A percentile compares a stretch with the other conserved stretches of the same genome.
phyloP scores from a whole-genome alignment of 2,329 filamentous ascomycete genomes.

The Diaporthe capsici region DNA sequence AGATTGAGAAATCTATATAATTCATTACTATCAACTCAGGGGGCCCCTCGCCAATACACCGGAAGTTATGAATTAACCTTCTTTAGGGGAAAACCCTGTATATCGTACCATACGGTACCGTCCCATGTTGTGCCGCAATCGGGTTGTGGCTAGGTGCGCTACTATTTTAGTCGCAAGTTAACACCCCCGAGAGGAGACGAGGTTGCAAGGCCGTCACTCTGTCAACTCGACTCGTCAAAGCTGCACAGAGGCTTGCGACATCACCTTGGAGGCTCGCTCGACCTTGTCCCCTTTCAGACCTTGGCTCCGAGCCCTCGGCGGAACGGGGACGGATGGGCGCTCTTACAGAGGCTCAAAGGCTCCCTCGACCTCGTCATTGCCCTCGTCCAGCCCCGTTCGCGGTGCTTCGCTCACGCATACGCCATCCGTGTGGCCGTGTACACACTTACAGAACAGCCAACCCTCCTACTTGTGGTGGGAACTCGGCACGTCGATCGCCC shows the following conservation, averaged over 20 bases:
- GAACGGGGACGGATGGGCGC: not conserved
- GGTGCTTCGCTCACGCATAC: not conserved
- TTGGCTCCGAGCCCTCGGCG: not conserved
- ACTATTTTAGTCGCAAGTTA: not conserved
- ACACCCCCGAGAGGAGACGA: not conserved
- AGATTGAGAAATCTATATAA: no score
- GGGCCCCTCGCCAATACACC: no score
- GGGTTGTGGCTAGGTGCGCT: not conserved
- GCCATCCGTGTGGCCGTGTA: not conserved
- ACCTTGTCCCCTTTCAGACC: not conserved
- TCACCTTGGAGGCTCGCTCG: not conserved
- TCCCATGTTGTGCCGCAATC: no score
- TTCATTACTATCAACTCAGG: no score
- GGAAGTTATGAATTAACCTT: no score
- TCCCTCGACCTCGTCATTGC: not conserved
- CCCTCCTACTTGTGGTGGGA: not conserved
- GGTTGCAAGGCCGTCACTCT: not conserved
- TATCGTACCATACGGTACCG: slow-evolving; percentile 1
- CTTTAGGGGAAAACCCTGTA: no score
- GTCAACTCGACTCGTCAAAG: not conserved
- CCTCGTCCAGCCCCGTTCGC: not conserved
- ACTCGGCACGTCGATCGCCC: slow-evolving; percentile 21
- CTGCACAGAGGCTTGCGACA: not conserved
- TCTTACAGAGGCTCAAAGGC: not conserved
- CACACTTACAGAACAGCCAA: not conserved